Evolutionary conservation across 2,329 filamentous ascomycete species (phyloP), one percentile per base, ranked within the genome.

Genomic region (Penicillium paneum): DNA sequence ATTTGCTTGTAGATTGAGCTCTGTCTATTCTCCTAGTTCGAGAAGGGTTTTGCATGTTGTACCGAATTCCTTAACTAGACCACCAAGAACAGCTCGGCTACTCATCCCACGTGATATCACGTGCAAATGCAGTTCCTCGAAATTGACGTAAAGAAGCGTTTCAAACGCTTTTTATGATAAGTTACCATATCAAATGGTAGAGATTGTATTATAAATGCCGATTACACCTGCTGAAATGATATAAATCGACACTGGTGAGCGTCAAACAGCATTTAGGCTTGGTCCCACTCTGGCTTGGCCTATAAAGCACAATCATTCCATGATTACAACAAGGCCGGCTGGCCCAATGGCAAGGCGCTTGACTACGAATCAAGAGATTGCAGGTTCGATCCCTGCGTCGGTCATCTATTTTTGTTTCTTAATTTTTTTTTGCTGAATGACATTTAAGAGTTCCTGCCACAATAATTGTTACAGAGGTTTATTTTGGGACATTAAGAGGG

Each of bases 281-380:
- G 11, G 29, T 17, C 6, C 44, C 32, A 26, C 15, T 17, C 17
- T 13, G 2, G 0, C 0, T 0, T 15, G 43, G 15, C 43, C 17
- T 24, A 17, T 47, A 19, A 0, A 0, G 5, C 44, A 47, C 15
- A 46, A 10, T 17, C 6, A 0, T 2, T 0, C 7, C 0, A 0
- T 1, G 1, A 6, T 1, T 31, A 26, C 32, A 66, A 49, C 24
- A 4, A 1, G 67, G 67, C 59, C 66, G 62, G 65, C 67, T 76
- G 73, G 74, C 74, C 74, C 73, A 77, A 77, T 77, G 75, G 76
- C 71, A 78, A 77, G 74, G 76, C 75, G 76, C 73, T 76, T 77
- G 76, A 78, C 76, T 78, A 77, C 76, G 76, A 75, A 77, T 78
- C 75, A 77, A 76, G 73, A 77, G 75, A 77, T 77, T 78, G 74